These are phyloP conservation scores for Alternaria ethzedia DNA, from an alignment of 2,329 filamentous ascomycete species.

Conservation along the genomic window DNA sequence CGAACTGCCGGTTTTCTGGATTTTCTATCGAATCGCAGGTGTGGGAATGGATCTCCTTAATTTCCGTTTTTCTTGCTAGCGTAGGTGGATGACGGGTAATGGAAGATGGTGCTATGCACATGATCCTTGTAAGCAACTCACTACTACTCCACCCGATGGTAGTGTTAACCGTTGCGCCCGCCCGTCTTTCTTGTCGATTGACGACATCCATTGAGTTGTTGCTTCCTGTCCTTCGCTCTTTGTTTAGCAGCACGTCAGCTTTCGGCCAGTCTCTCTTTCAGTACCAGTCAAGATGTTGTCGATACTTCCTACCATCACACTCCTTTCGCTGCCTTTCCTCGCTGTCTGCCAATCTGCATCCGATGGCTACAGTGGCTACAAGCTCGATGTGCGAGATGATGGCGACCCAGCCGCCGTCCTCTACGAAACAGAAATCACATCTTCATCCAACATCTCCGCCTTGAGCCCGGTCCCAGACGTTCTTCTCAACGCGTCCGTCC, in stretches of 20 bases:
- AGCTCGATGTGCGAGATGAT: constrained; percentile 55
- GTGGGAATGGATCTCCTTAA: constrained; percentile 33
- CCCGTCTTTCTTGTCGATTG: constrained; percentile 8
- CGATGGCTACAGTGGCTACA: constrained; percentile 64
- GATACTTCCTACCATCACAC: constrained; percentile 31
- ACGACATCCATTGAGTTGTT: constrained; percentile 23
- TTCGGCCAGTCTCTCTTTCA: constrained; percentile 30
- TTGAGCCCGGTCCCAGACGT: constrained; percentile 62
- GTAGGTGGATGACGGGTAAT: constrained; percentile 7
- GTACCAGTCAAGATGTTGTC: constrained; percentile 29
- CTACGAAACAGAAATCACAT: constrained; percentile 62
- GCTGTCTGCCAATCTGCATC: constrained; percentile 43
- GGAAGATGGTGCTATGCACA: constrained; percentile 23
- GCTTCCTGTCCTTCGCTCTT: constrained; percentile 11
- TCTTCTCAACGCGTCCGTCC: constrained; percentile 65
- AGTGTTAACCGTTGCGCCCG: constrained; percentile 25
- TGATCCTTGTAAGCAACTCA: constrained; percentile 31
- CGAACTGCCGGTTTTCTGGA: constrained; percentile 10
- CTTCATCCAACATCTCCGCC: constrained; percentile 49
- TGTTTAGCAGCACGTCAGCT: constrained; percentile 26
- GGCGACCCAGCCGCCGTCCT: constrained; percentile 59
- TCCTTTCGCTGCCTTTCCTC: constrained; percentile 44
- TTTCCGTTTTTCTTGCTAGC: constrained; percentile 26
- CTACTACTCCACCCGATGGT: constrained; percentile 17
- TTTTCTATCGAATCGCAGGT: constrained; percentile 16